A percentile compares a stretch with the other conserved stretches of the same genome.
These are phyloP conservation scores for Ustilago nuda DNA, from an alignment of 1,284 basidiomycete genomes.

Conservation along the genomic window DNA sequence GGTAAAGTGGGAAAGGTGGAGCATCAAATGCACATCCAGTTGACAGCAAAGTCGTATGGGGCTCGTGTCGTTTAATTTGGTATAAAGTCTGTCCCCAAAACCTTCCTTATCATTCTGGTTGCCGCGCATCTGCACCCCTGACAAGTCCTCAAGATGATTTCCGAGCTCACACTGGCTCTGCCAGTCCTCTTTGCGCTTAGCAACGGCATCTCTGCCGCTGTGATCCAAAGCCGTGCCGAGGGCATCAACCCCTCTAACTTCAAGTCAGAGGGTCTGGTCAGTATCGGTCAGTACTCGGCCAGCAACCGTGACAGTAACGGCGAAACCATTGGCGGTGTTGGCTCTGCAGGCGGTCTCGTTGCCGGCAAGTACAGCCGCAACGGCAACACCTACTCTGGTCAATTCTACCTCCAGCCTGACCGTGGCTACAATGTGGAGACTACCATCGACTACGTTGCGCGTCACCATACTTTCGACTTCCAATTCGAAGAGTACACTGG, in stretches of 20 bases:
- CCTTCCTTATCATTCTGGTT: too few species aligned
- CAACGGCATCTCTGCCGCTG: slow-evolving; percentile 16
- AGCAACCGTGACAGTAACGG: slow-evolving; percentile 60
- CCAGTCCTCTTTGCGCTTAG: slow-evolving; percentile 17
- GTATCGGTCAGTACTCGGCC: slow-evolving; percentile 67
- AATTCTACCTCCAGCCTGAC: slow-evolving; percentile 74
- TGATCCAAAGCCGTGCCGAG: slow-evolving; percentile 17
- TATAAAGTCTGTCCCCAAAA: not conserved
- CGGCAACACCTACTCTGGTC: slow-evolving; percentile 70
- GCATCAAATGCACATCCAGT: too few species aligned
- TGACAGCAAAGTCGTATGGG: too few species aligned
- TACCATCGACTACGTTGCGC: slow-evolving; percentile 76
- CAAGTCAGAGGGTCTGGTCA: slow-evolving; percentile 69
- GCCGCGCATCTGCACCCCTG: too few species aligned
- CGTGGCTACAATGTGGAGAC: slow-evolving; percentile 72
- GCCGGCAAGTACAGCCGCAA: slow-evolving; percentile 29
- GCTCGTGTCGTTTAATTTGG: not conserved
- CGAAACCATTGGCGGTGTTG: slow-evolving; percentile 69
- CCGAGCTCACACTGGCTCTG: slow-evolving; percentile 16
- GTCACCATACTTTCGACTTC: slow-evolving; percentile 75
- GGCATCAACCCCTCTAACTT: slow-evolving; percentile 47
- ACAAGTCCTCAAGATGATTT: slow-evolving; percentile 14
- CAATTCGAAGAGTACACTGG: slow-evolving; percentile 72
- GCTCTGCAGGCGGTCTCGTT: slow-evolving; percentile 49
- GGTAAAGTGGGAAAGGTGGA: too few species aligned